Evolutionary conservation across 108 stramenopile genomes (phyloP).

Genomic region (Chaetoceros muelleri): DNA sequence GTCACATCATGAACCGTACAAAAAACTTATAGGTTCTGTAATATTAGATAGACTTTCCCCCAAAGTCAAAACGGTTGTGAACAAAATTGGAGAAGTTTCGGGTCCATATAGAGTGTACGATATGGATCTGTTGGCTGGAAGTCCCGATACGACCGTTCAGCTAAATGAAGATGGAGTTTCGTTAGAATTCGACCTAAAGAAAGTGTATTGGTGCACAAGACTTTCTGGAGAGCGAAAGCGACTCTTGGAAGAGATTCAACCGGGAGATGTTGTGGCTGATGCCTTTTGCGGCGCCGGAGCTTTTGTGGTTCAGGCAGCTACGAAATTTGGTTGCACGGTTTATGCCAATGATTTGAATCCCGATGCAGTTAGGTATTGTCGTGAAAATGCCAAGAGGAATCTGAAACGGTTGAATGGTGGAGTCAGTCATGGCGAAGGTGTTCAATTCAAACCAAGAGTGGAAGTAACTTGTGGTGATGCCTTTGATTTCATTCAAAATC

Average conservation of each 20-base stretch:
- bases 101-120: constrained; percentile 90
- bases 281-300: constrained; percentile 96
- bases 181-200: constrained; percentile 78
- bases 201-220: constrained; percentile 95
- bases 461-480: constrained; percentile 55
- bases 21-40: constrained; percentile 80
- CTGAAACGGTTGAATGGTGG: constrained; percentile 6
- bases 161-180: constrained; percentile 67
- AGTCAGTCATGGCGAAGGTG: constrained; percentile 7
- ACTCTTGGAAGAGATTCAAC: constrained; percentile 48
- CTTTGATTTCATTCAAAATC: constrained; percentile 63
- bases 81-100: constrained; percentile 86
- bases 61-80: constrained; percentile 81
- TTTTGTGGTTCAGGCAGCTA: constrained; percentile 68
- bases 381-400: constrained; percentile 36
- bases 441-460: constrained; percentile 2
- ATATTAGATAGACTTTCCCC: constrained; percentile 71
- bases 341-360: constrained; percentile 92
- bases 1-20: constrained; percentile 62
- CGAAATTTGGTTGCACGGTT: constrained; percentile 24
- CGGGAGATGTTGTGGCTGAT: constrained; percentile 66
- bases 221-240: constrained; percentile 78
- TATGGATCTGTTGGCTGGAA: constrained; percentile 86
- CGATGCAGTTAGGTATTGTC: constrained; percentile 43
- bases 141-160: constrained; percentile 47